Evolutionary conservation across 1,284 basidiomycete genomes (phyloP).

Genomic region (Coniferiporia weirii): DNA sequence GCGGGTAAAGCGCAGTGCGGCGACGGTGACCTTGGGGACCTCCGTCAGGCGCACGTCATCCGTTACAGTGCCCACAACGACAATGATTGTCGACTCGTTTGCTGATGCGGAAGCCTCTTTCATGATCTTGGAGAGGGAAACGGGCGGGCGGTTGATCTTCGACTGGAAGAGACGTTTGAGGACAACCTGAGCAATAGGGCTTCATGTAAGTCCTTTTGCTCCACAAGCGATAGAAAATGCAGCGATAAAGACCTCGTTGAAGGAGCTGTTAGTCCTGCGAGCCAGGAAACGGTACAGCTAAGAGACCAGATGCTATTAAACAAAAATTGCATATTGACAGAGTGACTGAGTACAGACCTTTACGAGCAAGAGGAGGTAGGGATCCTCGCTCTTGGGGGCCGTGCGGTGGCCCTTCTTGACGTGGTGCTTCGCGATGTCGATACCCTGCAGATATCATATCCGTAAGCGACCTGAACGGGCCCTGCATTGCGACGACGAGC

Average conservation of each 20-base stretch:
- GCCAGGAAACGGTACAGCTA: constrained; percentile 99
- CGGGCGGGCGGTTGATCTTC: constrained; percentile 95
- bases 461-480: constrained; percentile 19
- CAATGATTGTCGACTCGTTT: constrained; percentile 81
- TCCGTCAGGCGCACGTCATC: constrained; percentile 90
- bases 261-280: constrained; percentile 90
- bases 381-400: constrained; percentile 98
- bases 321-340: background rate
- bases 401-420: constrained; percentile 97
- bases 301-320: constrained; percentile 2
- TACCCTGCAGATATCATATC: constrained; percentile 62
- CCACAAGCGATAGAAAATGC: background rate
- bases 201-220: constrained; percentile 10
- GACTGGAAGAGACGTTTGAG: constrained; percentile 97
- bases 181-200: constrained; percentile 54
- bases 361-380: constrained; percentile 96
- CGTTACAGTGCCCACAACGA: constrained; percentile 89
- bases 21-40: constrained; percentile 90
- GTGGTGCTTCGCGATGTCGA: constrained; percentile 96
- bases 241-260: constrained; percentile 79
- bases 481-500: constrained; percentile 38
- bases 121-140: constrained; percentile 88
- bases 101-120: constrained; percentile 72
- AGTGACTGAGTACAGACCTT: constrained; percentile 57
- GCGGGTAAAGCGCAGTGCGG: constrained; percentile 93